Evolutionary conservation across 768 basidiomycete species (phyloP).

Genomic region (Rhizopogon rudus): DNA sequence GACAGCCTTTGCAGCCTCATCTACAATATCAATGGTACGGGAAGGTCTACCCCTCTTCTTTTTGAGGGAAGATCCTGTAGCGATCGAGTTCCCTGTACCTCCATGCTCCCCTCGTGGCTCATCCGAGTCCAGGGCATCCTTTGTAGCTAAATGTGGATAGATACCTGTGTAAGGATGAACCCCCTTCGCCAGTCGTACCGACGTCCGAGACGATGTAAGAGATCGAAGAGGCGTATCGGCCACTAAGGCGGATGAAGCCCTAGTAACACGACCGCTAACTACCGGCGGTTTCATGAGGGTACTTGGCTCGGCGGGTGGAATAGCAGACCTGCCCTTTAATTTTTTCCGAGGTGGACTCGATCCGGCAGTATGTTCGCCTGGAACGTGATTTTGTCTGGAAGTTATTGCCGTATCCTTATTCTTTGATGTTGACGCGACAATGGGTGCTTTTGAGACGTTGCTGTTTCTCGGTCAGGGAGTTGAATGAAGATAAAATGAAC

Average conservation of each 20-base stretch:
- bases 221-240: neutral
- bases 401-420: neutral
- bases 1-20: slow-evolving; percentile 17
- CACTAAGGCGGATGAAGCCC: neutral
- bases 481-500: neutral
- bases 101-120: neutral
- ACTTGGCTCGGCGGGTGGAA: neutral
- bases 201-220: slow-evolving; percentile 8
- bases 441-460: neutral
- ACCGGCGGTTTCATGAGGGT: neutral
- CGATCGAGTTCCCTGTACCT: neutral
- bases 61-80: neutral
- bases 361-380: neutral
- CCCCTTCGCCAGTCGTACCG: slow-evolving; percentile 18
- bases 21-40: slow-evolving; percentile 10
- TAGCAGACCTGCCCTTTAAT: neutral
- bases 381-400: neutral
- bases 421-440: neutral
- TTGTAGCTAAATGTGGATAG: slow-evolving; percentile 20
- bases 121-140: slow-evolving; percentile 9
- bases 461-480: too few species aligned
- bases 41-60: slow-evolving; percentile 13
- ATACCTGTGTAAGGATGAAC: slow-evolving; percentile 21
- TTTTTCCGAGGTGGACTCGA: neutral
- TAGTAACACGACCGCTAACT: neutral